Evolutionary conservation across 371 early-diverging fungal species (phyloP).

Genomic region (Mucor irregularis): DNA sequence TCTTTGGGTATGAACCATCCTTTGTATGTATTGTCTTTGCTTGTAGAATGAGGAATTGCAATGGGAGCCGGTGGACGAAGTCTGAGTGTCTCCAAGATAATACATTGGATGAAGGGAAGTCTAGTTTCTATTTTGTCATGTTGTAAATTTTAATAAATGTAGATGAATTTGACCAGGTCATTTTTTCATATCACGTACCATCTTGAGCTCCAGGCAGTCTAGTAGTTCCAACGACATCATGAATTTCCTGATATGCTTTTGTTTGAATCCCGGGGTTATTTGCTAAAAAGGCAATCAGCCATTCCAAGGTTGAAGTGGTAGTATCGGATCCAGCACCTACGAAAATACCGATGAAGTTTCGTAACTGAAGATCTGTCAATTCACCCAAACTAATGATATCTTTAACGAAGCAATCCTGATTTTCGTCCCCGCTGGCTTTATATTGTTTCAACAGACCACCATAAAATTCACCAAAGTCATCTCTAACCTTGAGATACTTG

Average conservation of each 20-base stretch:
- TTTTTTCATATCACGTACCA: conserved; percentile 24
- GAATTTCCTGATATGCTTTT: conserved; percentile 40
- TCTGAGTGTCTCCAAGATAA: conserved; percentile 47
- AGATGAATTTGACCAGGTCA: neutral
- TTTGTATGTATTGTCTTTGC: conserved; percentile 40
- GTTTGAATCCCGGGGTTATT: conserved; percentile 49
- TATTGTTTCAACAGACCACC: conserved; percentile 26
- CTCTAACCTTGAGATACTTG: conserved; percentile 17
- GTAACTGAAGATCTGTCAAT: conserved; percentile 37
- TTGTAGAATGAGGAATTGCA: conserved; percentile 48
- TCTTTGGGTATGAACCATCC: conserved; percentile 49
- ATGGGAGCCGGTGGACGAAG: conserved; percentile 45
- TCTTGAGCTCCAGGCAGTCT: conserved; percentile 38
- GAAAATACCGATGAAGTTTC: conserved; percentile 37
- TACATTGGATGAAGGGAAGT: conserved; percentile 46
- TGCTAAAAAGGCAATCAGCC: conserved; percentile 43
- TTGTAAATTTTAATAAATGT: conserved; percentile 3
- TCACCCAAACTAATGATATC: conserved; percentile 29
- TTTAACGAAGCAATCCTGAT: conserved; percentile 43
- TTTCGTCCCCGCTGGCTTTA: conserved; percentile 8
- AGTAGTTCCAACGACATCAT: conserved; percentile 25
- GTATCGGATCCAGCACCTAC: conserved; percentile 54
- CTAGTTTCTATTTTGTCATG: conserved; percentile 28
- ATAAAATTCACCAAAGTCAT: conserved; percentile 29
- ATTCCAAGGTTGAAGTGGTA: conserved; percentile 43